Evolutionary conservation across 805 yeast species (phyloP).

Genomic region (Candida pseudoglaebosa): DNA sequence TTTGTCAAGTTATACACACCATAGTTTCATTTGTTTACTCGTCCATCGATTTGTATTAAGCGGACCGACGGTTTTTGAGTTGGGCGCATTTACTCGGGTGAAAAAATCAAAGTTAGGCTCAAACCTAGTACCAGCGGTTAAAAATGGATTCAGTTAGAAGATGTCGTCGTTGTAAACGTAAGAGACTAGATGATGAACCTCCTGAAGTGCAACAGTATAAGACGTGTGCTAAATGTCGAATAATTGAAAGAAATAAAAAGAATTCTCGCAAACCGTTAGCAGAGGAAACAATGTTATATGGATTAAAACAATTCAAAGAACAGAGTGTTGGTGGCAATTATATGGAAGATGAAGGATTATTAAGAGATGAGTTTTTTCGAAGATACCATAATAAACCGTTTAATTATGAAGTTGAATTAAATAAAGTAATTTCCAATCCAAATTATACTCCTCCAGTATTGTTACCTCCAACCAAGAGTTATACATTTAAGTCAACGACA

Average conservation of each 20-base stretch:
- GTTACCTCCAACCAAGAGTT: conserved; percentile 2
- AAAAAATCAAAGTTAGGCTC: background rate
- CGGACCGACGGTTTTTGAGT: background rate
- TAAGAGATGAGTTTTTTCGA: conserved; percentile 13
- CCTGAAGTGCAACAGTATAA: conserved; percentile 54
- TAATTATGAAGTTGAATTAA: conserved; percentile 11
- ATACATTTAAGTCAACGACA: background rate
- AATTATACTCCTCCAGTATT: conserved; percentile 12
- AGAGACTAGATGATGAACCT: conserved; percentile 53
- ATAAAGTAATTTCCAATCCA: conserved; percentile 10
- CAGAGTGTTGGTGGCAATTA: conserved; percentile 30
- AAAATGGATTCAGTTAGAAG: conserved; percentile 25
- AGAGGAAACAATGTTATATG: conserved; percentile 44
- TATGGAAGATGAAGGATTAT: conserved; percentile 27
- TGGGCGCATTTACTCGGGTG: background rate
- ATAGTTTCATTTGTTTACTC: too few species aligned
- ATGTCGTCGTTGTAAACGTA: conserved; percentile 56
- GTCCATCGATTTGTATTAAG: background rate
- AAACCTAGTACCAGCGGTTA: too few species aligned
- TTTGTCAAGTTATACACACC: too few species aligned
- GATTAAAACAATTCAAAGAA: conserved; percentile 42
- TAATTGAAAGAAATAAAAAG: conserved; percentile 47
- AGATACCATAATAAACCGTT: conserved; percentile 13
- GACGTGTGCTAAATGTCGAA: conserved; percentile 56
- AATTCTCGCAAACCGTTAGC: conserved; percentile 43